Evolutionary conservation across 164 flowering plant species (phyloP), one percentile per base, ranked within the genome.

Genomic region (Saururus chinensis): DNA sequence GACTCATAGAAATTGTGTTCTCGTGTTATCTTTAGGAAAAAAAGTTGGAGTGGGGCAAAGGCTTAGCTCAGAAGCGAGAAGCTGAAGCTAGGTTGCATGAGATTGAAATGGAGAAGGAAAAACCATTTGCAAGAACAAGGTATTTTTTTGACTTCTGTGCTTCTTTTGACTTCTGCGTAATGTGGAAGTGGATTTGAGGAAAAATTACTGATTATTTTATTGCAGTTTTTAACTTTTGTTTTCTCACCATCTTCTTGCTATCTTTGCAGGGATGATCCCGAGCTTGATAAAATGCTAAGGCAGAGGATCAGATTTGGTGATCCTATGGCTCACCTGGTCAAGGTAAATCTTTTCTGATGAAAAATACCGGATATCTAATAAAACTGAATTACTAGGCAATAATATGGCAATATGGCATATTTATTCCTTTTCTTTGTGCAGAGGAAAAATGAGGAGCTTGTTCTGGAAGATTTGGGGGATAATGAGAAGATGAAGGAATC

Each of bases 291-390:
- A 64, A 82, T 85, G 82, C 69, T 93, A 77, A 93, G 81, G 77
- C 89, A 87, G 19, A 81, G 84, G 72, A 58, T 84, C 49, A 78
- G 96, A 75, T 93, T 95, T 92, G 97, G 98, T 53, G 98, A 93
- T 74, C 97, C 97, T 7, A 90, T 93, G 98, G 97, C 98, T 30
- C 96, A 90, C 70, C 71, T 93, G 70, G 90, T 82, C 54, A 83
- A 85, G 85, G 85, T 79, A 74, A 65, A 9, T 40, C 42, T 45
- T 21, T 45, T 21, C 11, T 12, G 0, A 12, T 12, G 17, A 12
- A 45, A 12, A 42, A 42, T 14, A 4, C 1, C 7, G 4, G 49
- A 12, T 13, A 45, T 12, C 14, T 45, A 17, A 30, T 30, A 30
- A 30, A 45, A 45, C 11, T 17, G 17, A 45, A 45, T 45, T 45